Evolutionary conservation across 1,284 basidiomycete genomes (phyloP).

Genomic region (Ceratobasidium sp.): DNA sequence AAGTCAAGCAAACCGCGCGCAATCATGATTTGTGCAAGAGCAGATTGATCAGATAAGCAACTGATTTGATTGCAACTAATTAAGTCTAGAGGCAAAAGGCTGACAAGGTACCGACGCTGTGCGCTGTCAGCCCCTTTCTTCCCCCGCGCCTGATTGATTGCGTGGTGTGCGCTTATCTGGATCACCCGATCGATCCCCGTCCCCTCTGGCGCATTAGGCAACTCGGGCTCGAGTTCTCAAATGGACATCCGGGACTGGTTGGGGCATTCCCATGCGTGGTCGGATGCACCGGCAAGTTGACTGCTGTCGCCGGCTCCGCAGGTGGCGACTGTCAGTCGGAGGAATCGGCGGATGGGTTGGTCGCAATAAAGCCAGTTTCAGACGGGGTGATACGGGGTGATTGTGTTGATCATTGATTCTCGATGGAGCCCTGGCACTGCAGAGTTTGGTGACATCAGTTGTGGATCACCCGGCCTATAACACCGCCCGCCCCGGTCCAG

Average conservation of each 20-base stretch:
- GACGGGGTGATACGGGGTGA: background rate
- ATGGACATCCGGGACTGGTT: too few relatives aligned
- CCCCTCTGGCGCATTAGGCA: too few relatives aligned
- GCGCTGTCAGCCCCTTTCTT: background rate
- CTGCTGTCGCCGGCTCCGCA: too few relatives aligned
- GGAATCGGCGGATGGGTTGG: background rate
- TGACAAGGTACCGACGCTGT: background rate
- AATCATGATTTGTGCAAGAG: background rate
- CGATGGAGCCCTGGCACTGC: background rate
- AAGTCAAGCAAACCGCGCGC: background rate
- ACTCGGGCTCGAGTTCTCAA: too few relatives aligned
- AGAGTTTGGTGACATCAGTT: background rate
- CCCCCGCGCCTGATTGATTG: too few relatives aligned
- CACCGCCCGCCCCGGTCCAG: background rate
- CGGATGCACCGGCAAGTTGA: too few relatives aligned
- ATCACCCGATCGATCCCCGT: background rate
- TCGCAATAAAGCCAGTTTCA: background rate
- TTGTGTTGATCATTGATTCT: background rate
- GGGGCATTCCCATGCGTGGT: too few relatives aligned
- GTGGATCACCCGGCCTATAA: slow-evolving; percentile 22
- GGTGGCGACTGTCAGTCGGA: background rate
- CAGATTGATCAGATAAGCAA: slow-evolving; percentile 14
- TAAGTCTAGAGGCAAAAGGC: background rate
- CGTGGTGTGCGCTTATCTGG: too few relatives aligned
- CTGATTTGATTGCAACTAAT: slow-evolving; percentile 12